Conservation (phyloP, 768 basidiomycete species). For the Psilocybe cubensis region DNA sequence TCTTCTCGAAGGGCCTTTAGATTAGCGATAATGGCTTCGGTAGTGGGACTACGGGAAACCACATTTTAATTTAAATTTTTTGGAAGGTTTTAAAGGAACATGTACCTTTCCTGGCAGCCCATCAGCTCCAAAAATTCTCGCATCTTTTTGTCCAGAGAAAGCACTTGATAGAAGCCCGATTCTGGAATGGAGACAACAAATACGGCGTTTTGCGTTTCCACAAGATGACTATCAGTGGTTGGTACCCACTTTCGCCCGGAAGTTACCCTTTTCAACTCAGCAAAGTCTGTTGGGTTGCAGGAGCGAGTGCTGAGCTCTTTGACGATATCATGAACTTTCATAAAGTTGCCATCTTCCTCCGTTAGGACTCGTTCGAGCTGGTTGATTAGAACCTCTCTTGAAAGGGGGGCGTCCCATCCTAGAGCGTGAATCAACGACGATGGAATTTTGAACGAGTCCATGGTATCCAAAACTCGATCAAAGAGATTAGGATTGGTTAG, state of each 20-base stretch:
- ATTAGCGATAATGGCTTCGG: constrained; percentile 28
- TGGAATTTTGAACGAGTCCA: constrained; percentile 29
- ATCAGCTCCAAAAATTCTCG: constrained; percentile 30
- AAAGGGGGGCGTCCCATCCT: constrained; percentile 43
- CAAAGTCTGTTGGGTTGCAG: constrained; percentile 19
- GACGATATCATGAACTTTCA: constrained; percentile 27
- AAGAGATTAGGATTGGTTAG: constrained; percentile 33
- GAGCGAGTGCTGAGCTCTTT: constrained; percentile 31
- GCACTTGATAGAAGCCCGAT: constrained; percentile 31
- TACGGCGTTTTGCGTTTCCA: constrained; percentile 25
- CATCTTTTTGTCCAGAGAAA: constrained; percentile 19
- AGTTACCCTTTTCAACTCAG: constrained; percentile 19
- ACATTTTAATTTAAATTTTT: background rate
- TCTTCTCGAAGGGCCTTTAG: constrained; percentile 22
- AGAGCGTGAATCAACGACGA: constrained; percentile 32
- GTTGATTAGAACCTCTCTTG: constrained; percentile 28
- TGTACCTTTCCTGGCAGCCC: constrained; percentile 44
- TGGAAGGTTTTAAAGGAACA: background rate
- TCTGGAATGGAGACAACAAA: constrained; percentile 18
- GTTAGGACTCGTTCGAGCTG: constrained; percentile 35
- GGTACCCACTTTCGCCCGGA: constrained; percentile 37
- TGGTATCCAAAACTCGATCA: constrained; percentile 39
- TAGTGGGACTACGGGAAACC: constrained; percentile 31
- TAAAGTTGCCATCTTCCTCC: constrained; percentile 9
- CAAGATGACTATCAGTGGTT: constrained; percentile 20